Conservation (phyloP, 139 green algal species). For the Pycnococcus provasolii region DNA sequence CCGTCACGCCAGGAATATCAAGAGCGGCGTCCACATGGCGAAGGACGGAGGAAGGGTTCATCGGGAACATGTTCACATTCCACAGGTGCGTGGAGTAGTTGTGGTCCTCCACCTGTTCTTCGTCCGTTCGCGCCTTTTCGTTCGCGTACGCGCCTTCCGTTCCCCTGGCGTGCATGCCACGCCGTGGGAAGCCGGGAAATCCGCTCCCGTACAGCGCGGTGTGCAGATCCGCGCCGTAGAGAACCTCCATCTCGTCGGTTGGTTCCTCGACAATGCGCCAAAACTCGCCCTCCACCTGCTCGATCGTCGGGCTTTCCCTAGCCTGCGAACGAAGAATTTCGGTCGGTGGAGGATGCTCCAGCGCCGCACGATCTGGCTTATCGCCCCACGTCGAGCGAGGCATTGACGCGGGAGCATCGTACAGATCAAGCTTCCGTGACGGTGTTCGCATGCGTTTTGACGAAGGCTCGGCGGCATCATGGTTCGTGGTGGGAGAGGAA, state of each 20-base stretch:
- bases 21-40: constrained; percentile 47
- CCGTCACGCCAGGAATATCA: constrained; percentile 51
- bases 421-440: no score
- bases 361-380: no score
- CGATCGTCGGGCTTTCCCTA: not conserved
- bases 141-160: not conserved
- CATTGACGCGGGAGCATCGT: no score
- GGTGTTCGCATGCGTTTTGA: no score
- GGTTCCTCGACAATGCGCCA: constrained; percentile 77
- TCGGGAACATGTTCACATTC: constrained; percentile 70
- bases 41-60: constrained; percentile 41
- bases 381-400: no score
- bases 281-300: constrained; percentile 70
- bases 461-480: no score
- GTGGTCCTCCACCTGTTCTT: constrained; percentile 8
- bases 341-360: no score
- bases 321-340: no score
- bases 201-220: constrained; percentile 4
- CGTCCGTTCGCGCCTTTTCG: constrained; percentile 1
- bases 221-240: constrained; percentile 51
- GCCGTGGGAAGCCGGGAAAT: constrained; percentile 7
- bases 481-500: no score
- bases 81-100: constrained; percentile 40
- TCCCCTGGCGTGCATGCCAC: not conserved
- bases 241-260: constrained; percentile 61